These are phyloP conservation scores for Trichophyton simii DNA, from an alignment of 2,329 filamentous ascomycete species.

Conservation along the genomic window DNA sequence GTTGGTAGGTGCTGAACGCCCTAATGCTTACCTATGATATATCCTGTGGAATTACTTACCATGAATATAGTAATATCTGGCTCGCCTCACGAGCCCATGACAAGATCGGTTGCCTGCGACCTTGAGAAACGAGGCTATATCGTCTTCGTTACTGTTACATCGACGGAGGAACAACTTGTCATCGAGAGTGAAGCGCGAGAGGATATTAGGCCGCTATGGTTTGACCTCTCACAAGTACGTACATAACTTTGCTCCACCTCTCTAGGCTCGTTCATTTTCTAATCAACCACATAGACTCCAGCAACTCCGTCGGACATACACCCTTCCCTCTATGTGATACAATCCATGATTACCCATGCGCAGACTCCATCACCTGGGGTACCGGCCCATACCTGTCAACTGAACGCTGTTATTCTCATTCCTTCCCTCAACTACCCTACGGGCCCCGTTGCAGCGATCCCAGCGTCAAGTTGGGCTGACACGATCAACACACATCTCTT, in stretches of 20 bases:
- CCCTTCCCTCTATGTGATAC: constrained; percentile 58
- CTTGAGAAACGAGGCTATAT: constrained; percentile 86
- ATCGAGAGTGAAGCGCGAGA: constrained; percentile 63
- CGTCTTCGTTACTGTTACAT: constrained; percentile 78
- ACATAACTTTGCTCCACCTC: background rate
- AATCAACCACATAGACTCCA: constrained; percentile 38
- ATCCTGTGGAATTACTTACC: constrained; percentile 7
- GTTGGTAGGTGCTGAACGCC: constrained; percentile 35
- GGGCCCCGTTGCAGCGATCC: constrained; percentile 73
- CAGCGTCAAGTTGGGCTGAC: constrained; percentile 73
- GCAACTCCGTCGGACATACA: constrained; percentile 45
- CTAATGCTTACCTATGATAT: background rate
- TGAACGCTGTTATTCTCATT: constrained; percentile 72
- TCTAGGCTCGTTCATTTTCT: background rate
- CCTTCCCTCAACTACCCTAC: constrained; percentile 67
- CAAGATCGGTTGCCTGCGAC: constrained; percentile 69
- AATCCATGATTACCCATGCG: constrained; percentile 57
- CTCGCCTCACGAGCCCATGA: constrained; percentile 72
- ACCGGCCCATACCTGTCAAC: constrained; percentile 59
- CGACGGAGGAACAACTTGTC: constrained; percentile 69
- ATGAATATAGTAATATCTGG: constrained; percentile 62
- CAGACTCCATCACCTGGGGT: constrained; percentile 66
- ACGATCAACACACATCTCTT: constrained; percentile 85
- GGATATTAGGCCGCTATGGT: constrained; percentile 68
- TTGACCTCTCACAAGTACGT: constrained; percentile 55